Conservation (phyloP, 192 early-diverging fungal genomes). For the Umbelopsis isabellina region DNA sequence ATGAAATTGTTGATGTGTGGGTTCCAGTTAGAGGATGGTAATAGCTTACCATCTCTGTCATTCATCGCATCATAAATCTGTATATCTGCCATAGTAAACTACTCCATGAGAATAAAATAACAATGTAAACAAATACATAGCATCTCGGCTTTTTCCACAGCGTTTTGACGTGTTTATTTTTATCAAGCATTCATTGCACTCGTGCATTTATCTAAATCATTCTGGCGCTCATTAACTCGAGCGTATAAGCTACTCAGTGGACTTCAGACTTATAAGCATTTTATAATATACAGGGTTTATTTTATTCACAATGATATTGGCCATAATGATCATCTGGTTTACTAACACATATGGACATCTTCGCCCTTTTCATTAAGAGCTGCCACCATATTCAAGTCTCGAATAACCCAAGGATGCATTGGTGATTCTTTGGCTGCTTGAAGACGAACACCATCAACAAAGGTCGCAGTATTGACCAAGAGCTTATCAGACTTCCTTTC, state of each 20-base stretch:
- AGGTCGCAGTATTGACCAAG: conserved; percentile 24
- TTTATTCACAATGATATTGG: background rate
- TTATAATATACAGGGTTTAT: background rate
- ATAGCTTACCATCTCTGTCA: background rate
- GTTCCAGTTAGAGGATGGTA: conserved; percentile 44
- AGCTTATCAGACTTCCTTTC: conserved; percentile 1
- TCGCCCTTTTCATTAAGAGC: conserved; percentile 15
- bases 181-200: too few species aligned
- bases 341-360: conserved; percentile 10
- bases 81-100: background rate
- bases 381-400: conserved; percentile 18
- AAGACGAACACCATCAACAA: conserved; percentile 13
- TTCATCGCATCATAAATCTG: background rate
- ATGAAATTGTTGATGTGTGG: conserved; percentile 37
- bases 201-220: too few species aligned
- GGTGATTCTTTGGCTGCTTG: conserved; percentile 12
- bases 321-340: background rate
- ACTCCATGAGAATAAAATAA: too few species aligned
- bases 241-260: too few species aligned
- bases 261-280: too few species aligned
- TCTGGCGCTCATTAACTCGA: too few species aligned
- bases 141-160: too few species aligned
- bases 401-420: conserved; percentile 27
- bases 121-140: too few species aligned
- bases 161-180: too few species aligned